Conservation (phyloP, 108 stramenopile species). For the Cyclotella kingstonii region DNA sequence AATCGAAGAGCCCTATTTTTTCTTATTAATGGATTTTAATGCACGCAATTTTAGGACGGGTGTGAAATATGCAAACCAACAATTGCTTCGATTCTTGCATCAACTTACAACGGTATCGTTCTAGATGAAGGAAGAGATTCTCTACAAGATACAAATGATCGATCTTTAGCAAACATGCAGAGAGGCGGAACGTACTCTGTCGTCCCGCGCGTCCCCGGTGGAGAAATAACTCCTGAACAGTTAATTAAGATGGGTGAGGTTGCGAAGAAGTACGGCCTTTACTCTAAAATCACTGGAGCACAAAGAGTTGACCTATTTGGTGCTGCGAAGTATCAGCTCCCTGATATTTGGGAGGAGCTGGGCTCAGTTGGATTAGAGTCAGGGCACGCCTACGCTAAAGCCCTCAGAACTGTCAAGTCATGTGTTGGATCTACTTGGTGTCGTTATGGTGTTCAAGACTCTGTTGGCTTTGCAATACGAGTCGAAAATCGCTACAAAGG, state of each 20-base stretch:
- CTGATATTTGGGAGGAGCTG: slow-evolving; percentile 92
- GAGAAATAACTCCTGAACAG: slow-evolving; percentile 87
- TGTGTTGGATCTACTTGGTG: slow-evolving; percentile 95
- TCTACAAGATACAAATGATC: slow-evolving; percentile 92
- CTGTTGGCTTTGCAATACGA: slow-evolving; percentile 84
- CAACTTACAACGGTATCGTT: slow-evolving; percentile 78
- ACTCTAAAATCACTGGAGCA: slow-evolving; percentile 91
- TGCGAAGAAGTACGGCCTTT: slow-evolving; percentile 84
- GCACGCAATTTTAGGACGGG: slow-evolving; percentile 64
- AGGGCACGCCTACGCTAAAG: slow-evolving; percentile 94
- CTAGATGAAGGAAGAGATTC: slow-evolving; percentile 71
- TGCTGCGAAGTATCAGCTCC: slow-evolving; percentile 89
- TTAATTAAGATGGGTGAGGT: slow-evolving; percentile 84
- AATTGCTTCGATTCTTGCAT: slow-evolving; percentile 84
- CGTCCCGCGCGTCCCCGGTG: slow-evolving; percentile 90
- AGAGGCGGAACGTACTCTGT: slow-evolving; percentile 93
- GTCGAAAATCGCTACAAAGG: slow-evolving; percentile 95
- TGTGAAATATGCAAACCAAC: slow-evolving; percentile 93
- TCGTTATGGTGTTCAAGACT: slow-evolving; percentile 91
- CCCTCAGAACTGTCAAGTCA: slow-evolving; percentile 91
- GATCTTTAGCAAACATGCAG: slow-evolving; percentile 92
- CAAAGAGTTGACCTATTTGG: slow-evolving; percentile 93
- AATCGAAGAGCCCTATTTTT: slow-evolving; percentile 3
- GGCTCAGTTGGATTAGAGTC: slow-evolving; percentile 88
- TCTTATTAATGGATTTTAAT: no score